Evolutionary conservation across 2,329 filamentous ascomycete species (phyloP), one percentile per base, ranked within the genome.

Genomic region (Colletotrichum sp.): DNA sequence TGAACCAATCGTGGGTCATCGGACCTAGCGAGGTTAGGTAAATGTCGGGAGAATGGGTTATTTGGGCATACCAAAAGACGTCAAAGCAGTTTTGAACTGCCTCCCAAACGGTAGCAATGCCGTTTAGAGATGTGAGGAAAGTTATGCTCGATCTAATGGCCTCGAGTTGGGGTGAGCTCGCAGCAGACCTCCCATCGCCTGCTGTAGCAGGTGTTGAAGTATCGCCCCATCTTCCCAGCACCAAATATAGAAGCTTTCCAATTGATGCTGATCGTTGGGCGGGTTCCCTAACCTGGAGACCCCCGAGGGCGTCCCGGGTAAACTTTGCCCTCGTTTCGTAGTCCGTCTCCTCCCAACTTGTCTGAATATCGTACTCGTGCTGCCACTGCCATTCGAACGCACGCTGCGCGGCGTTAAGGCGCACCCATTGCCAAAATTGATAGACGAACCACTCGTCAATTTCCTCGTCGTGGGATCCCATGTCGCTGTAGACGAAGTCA

Each of bases 381-480:
- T 90, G 85, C 95, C 95, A 98, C 81, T 93, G 91, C 82, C 92
- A 91, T 77, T 96, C 91, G 81, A 98, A 98, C 3, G 93, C 92
- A 48, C 92, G 89, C 81, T 95, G 94, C 24, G 94, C 93, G 69
- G 93, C 91, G 69, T 94, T 90, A 64, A 98, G 88, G 80, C 96
- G 93, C 62, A 93, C 90, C 85, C 95, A 94, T 82, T 98, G 96
- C 84, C 94, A 94, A 77, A 95, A 93, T 79, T 94, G 94, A 85
- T 98, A 98, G 69, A 94, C 92, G 84, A 99, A 99, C 97, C 97
- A 99, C 86, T 99, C 97, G 82, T 98, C 95, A 63, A 99, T 89
- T 87, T 99, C 97, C 77, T 97, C 95, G 21, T 94, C 92, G 79
- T 98, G 93, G 1, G 92, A 87, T 26, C 93, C 92, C 71, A 90